Percentiles rank a stretch among this genome's conserved stretches.
These are phyloP conservation scores for Hypoxylon rubiginosum DNA, from an alignment of 2,329 filamentous ascomycete genomes.

Conservation along the genomic window DNA sequence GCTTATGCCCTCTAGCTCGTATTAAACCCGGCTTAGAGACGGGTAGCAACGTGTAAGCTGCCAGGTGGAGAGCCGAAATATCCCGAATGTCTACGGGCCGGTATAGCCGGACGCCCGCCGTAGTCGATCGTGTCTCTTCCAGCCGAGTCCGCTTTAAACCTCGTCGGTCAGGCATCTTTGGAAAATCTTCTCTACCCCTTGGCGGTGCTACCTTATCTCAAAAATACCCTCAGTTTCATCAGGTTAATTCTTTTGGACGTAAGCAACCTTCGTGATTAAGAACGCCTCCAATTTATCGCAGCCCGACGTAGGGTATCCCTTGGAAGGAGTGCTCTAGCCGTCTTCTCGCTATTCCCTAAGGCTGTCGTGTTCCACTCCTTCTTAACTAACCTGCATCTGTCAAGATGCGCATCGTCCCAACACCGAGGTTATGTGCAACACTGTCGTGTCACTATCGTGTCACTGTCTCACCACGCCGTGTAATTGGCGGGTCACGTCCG, in stretches of 20 bases:
- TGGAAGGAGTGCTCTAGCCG: neutral
- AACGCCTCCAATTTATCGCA: neutral
- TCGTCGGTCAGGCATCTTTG: neutral
- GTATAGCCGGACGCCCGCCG: neutral
- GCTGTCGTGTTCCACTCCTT: neutral
- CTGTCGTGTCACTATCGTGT: neutral
- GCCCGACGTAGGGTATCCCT: neutral
- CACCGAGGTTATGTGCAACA: neutral
- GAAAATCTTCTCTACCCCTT: neutral
- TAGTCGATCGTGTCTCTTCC: neutral
- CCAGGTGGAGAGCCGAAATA: conserved; percentile 2
- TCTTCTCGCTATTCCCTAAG: neutral
- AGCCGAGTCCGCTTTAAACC: neutral
- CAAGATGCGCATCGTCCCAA: neutral
- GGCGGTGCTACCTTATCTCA: neutral
- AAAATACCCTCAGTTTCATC: neutral
- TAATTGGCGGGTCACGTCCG: neutral
- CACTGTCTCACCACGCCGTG: neutral
- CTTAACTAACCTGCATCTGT: neutral
- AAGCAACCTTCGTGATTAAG: too few relatives aligned
- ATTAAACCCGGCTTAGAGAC: neutral
- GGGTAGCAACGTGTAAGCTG: neutral
- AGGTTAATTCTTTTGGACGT: neutral
- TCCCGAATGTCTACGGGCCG: neutral
- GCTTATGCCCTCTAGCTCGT: neutral